Conservation (phyloP, 306 rosid species). For the Sophora flavescens region DNA sequence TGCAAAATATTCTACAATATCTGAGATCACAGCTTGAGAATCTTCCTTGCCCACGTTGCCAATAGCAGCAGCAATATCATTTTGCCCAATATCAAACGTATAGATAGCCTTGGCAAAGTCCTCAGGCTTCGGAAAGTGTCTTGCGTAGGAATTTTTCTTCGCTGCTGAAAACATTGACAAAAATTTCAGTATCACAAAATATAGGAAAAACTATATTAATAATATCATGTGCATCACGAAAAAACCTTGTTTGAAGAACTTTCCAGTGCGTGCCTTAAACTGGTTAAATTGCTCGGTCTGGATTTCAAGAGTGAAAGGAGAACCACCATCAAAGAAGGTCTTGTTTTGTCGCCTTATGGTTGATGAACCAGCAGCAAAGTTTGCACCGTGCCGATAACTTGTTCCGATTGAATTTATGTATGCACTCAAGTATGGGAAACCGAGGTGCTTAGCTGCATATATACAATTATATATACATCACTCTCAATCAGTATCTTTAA, state of each 20-base stretch:
- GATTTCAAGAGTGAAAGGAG: slow-evolving; percentile 75
- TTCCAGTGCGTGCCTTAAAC: slow-evolving; percentile 66
- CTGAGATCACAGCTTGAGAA: slow-evolving; percentile 50
- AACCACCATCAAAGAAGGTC: slow-evolving; percentile 62
- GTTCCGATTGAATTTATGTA: slow-evolving; percentile 79
- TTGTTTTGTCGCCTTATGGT: slow-evolving; percentile 66
- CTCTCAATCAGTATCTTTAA: background rate
- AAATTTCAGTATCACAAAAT: background rate
- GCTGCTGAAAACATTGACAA: slow-evolving; percentile 36
- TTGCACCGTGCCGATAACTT: slow-evolving; percentile 78
- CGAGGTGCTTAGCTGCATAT: slow-evolving; percentile 64
- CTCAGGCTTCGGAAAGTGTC: slow-evolving; percentile 62
- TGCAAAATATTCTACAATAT: slow-evolving; percentile 58
- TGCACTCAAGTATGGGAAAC: slow-evolving; percentile 63
- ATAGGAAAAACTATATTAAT: background rate
- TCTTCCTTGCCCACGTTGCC: slow-evolving; percentile 48
- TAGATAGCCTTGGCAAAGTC: slow-evolving; percentile 78
- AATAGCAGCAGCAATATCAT: slow-evolving; percentile 72
- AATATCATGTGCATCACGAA: background rate
- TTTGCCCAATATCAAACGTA: slow-evolving; percentile 84
- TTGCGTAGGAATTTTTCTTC: slow-evolving; percentile 35
- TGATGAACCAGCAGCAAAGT: slow-evolving; percentile 85
- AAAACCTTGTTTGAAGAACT: slow-evolving; percentile 58
- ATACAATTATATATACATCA: background rate
- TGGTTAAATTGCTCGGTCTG: slow-evolving; percentile 66